These are phyloP conservation scores for Podospora fimiseda DNA, from an alignment of 495 filamentous ascomycete genomes.

Conservation along the genomic window DNA sequence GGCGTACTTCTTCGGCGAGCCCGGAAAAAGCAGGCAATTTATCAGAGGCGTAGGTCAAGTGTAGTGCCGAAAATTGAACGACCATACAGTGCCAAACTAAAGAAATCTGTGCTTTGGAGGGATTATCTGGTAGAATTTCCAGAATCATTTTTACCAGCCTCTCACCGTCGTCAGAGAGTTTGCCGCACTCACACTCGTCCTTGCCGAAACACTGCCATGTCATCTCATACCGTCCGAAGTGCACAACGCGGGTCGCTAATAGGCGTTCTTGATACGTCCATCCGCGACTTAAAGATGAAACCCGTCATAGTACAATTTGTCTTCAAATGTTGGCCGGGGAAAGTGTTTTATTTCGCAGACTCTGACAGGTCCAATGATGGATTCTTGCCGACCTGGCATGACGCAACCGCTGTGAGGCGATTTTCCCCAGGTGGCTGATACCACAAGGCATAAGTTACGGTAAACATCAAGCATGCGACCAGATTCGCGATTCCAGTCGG, in stretches of 20 bases:
- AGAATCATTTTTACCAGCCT: no score
- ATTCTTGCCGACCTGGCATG: no score
- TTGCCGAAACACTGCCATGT: conserved; percentile 2
- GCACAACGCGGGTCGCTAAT: background rate
- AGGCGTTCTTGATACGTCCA: conserved; percentile 7
- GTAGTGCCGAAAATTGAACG: background rate
- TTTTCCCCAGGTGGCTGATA: no score
- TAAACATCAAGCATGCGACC: conserved; percentile 32
- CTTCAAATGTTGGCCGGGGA: background rate
- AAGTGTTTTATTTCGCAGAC: background rate
- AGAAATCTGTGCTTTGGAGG: background rate
- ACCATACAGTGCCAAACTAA: background rate
- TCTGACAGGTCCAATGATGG: background rate
- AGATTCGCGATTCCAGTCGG: conserved; percentile 32
- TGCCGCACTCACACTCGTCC: background rate
- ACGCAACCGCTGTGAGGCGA: no score
- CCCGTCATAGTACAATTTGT: background rate
- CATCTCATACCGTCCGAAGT: background rate
- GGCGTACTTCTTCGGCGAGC: background rate
- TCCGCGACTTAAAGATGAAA: background rate
- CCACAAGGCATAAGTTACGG: conserved; percentile 12
- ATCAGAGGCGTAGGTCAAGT: background rate
- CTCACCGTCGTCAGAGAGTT: background rate
- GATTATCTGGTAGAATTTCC: background rate
- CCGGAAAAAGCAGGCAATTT: background rate